phyloP scores from a whole-genome alignment of 1,284 basidiomycete genomes.

The Ceratorhiza oryzae-sativae region DNA sequence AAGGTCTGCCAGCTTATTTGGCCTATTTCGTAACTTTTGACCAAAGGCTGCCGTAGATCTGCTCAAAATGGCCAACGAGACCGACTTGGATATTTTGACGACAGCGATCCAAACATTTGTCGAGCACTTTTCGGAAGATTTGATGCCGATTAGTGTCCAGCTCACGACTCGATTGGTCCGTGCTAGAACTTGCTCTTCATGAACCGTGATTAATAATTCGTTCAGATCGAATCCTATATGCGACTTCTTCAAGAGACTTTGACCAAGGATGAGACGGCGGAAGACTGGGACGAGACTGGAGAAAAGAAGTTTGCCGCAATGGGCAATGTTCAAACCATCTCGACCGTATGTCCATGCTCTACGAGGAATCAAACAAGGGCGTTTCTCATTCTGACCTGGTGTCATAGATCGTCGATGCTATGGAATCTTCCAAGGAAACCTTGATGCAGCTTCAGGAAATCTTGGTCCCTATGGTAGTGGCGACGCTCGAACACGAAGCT shows the following conservation, averaged over 20 bases:
- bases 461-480: slow-evolving; percentile 78
- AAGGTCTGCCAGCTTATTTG: slow-evolving; percentile 58
- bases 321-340: slow-evolving; percentile 82
- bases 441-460: slow-evolving; percentile 82
- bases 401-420: slow-evolving; percentile 68
- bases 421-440: slow-evolving; percentile 79
- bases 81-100: slow-evolving; percentile 87
- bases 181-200: slow-evolving; percentile 34
- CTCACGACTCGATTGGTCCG: slow-evolving; percentile 78
- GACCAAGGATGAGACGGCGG: slow-evolving; percentile 56
- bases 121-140: slow-evolving; percentile 81
- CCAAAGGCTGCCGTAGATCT: slow-evolving; percentile 61
- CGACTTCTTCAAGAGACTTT: slow-evolving; percentile 75
- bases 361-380: not conserved
- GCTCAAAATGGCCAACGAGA: slow-evolving; percentile 86
- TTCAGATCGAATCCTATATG: slow-evolving; percentile 80
- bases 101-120: slow-evolving; percentile 86
- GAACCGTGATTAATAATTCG: not conserved
- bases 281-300: slow-evolving; percentile 68
- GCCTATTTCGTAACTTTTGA: not conserved
- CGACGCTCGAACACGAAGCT: slow-evolving; percentile 77
- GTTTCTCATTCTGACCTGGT: not conserved
- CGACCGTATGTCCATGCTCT: slow-evolving; percentile 59
- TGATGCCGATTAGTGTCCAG: slow-evolving; percentile 86
- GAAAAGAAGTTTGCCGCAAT: slow-evolving; percentile 87